Base-by-base conservation (phyloP, 164 flowering plant species). In the Vitis labrusca region DNA sequence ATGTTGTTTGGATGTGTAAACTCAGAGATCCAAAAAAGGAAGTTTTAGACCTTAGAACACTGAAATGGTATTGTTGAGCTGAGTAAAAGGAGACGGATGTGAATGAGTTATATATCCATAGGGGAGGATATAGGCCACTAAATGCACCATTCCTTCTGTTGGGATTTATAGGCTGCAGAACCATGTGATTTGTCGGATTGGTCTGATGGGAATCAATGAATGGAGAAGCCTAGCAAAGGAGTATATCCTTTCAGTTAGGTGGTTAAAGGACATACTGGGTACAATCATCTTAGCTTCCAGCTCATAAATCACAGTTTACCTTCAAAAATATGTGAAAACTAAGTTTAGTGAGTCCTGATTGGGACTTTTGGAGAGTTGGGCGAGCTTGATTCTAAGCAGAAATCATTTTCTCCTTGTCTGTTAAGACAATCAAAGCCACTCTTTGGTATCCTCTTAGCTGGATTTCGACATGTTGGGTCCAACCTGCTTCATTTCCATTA, bases 111-210 rank as follows among this genome's bases (percentile, higher is more conserved):
- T 64, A 64, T 13, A 64, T 13, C 15, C 58, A 7, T 17, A 5
- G 29, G 11, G 17, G 11, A 5, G 30, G 27, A 16, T 11, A 62
- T 53, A 62, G 1, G 10, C 51, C 17, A 8, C 14, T 44, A 14
- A 23, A 64, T 51, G 67, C 14, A 11, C 19, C 57, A 50, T 51
- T 50, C 58, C n/a, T 49, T 44, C 23, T 64, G 44, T 48, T 16
- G 55, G 9, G 50, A 17, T 50, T 63, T 27, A 50, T 23, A 53
- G 66, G 55, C 44, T 64, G 66, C 66, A 64, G 13, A 64, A 19
- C 66, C 66, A 64, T 50, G 66, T 64, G 66, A 30, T 49, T 19
- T 30, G 47, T 63, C 6, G 44, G 9, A 37, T 37, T 6, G 7
- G 44, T 37, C 44, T 37, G 44, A 3, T 37, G 44, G 44, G 44